These are phyloP conservation scores for Erigeron canadensis DNA, from an alignment of 129 eudicot species.

Conservation along the genomic window DNA sequence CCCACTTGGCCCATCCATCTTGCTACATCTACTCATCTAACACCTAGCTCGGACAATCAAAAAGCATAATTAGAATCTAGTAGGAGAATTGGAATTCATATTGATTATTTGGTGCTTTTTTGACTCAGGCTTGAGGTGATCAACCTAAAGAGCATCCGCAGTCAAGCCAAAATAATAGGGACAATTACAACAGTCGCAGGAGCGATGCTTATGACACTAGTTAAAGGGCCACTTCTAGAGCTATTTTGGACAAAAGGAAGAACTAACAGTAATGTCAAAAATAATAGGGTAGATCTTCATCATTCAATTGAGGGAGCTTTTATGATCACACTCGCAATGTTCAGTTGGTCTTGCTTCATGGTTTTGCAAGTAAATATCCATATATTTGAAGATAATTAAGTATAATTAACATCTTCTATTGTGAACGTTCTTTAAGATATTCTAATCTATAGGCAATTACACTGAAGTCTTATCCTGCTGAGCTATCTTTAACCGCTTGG, in stretches of 20 bases:
- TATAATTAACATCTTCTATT: slow-evolving; percentile 2
- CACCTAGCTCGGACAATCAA: neutral
- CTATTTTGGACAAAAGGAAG: slow-evolving; percentile 64
- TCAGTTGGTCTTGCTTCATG: slow-evolving; percentile 77
- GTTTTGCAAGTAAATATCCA: slow-evolving; percentile 63
- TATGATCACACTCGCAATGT: slow-evolving; percentile 69
- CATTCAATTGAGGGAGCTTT: slow-evolving; percentile 76
- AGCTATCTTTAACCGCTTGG: slow-evolving; percentile 94
- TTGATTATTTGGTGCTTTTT: neutral
- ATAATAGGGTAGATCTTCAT: slow-evolving; percentile 46
- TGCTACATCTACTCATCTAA: neutral
- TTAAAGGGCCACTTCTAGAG: slow-evolving; percentile 71
- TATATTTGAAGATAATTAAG: neutral
- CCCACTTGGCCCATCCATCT: neutral
- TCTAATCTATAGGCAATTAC: slow-evolving; percentile 65
- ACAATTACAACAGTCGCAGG: slow-evolving; percentile 81
- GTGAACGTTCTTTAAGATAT: neutral
- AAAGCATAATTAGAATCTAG: neutral
- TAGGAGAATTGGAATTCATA: slow-evolving; percentile 3
- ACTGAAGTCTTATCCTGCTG: slow-evolving; percentile 80
- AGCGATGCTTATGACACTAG: slow-evolving; percentile 94
- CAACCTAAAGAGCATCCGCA: slow-evolving; percentile 61
- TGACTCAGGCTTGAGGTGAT: slow-evolving; percentile 75
- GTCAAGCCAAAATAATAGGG: slow-evolving; percentile 89
- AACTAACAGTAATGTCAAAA: slow-evolving; percentile 30